Percentiles rank a stretch among this genome's conserved stretches.
These are phyloP conservation scores for Pugionium dolabratum DNA, from an alignment of 345 rosid species.

Conservation along the genomic window DNA sequence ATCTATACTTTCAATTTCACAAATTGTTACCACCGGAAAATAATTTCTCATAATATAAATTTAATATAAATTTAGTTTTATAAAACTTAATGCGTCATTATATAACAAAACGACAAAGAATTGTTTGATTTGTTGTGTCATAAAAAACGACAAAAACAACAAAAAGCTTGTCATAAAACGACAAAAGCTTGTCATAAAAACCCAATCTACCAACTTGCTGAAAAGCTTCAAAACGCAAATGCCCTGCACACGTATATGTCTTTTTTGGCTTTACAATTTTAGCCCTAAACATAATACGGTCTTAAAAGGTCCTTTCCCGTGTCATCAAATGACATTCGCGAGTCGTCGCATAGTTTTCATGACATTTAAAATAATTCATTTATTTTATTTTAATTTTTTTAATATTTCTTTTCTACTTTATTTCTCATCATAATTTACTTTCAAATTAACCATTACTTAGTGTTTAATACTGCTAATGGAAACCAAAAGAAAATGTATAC, in stretches of 20 bases:
- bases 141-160: too few species aligned
- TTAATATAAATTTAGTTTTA: background rate
- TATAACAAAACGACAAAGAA: conserved; percentile 8
- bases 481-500: background rate
- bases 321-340: background rate
- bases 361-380: background rate
- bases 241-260: conserved; percentile 9
- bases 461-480: background rate
- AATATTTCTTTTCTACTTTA: background rate
- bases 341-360: background rate
- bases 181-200: conserved; percentile 11
- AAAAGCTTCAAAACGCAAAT: conserved; percentile 18
- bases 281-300: background rate
- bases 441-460: background rate
- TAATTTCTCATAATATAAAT: too few species aligned
- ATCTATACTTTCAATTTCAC: too few species aligned
- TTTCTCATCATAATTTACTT: background rate
- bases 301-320: background rate
- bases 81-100: background rate
- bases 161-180: conserved; percentile 6
- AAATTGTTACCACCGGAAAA: too few species aligned
- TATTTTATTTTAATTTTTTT: background rate
- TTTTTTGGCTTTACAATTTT: background rate
- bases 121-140: background rate
- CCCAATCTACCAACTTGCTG: conserved; percentile 13